A percentile compares a stretch with the other conserved stretches of the same genome.
Conservation (phyloP, 169 alveolate species). For the Hepatocystis sp. region DNA sequence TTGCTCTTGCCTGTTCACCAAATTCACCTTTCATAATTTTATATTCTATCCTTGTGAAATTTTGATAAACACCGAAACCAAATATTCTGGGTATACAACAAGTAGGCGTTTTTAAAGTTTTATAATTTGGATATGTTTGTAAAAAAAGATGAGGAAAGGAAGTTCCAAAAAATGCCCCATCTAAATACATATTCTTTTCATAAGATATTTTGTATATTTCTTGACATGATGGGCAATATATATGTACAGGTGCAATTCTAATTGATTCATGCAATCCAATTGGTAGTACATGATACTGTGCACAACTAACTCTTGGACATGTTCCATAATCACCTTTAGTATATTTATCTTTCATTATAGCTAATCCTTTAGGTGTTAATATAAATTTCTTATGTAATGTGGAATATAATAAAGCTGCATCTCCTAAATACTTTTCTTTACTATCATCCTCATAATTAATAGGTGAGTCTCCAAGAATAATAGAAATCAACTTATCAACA, state of each 20-base stretch:
- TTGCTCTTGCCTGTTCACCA: conserved; percentile 52
- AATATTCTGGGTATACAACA: conserved; percentile 87
- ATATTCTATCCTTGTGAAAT: conserved; percentile 72
- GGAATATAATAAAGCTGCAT: conserved; percentile 95
- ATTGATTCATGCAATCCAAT: conserved; percentile 95
- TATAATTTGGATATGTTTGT: conserved; percentile 91
- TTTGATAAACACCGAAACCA: conserved; percentile 86
- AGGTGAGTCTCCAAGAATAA: conserved; percentile 86
- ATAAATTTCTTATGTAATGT: conserved; percentile 96
- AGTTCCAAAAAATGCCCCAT: conserved; percentile 97
- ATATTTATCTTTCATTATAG: conserved; percentile 95
- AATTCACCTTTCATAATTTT: conserved; percentile 71
- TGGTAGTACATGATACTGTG: conserved; percentile 95
- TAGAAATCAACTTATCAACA: conserved; percentile 81
- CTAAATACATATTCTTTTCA: conserved; percentile 92
- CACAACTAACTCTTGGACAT: conserved; percentile 98
- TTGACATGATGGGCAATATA: conserved; percentile 97
- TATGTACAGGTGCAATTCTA: conserved; percentile 93
- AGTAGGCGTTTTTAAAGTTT: conserved; percentile 86
- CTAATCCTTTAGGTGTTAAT: conserved; percentile 93
- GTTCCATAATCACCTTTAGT: conserved; percentile 96
- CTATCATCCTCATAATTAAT: conserved; percentile 85
- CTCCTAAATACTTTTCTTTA: conserved; percentile 83
- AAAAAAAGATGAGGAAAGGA: conserved; percentile 94
- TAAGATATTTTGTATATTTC: conserved; percentile 91